A percentile compares a stretch with the other conserved stretches of the same genome.
phyloP scores from a whole-genome alignment of 140 eudicot species.

The Erigeron philadelphicus region DNA sequence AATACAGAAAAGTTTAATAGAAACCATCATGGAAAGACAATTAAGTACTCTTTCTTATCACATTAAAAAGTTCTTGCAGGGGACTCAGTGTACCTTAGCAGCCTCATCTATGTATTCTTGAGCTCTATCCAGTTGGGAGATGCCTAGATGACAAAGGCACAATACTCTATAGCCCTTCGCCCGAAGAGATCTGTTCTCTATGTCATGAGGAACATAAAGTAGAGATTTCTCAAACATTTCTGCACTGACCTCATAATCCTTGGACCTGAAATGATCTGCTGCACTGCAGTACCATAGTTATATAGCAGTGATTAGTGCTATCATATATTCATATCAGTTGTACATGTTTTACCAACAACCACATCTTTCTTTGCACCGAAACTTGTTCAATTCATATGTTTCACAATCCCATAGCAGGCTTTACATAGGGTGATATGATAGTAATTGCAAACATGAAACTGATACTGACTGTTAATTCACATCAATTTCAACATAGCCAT shows the following conservation, averaged over 20 bases:
- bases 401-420: too few species aligned
- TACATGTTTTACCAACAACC: too few species aligned
- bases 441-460: too few species aligned
- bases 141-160: constrained; percentile 76
- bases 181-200: constrained; percentile 68
- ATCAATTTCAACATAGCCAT: not conserved
- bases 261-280: constrained; percentile 72
- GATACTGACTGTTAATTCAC: not conserved
- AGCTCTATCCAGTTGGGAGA: constrained; percentile 81
- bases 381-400: too few species aligned
- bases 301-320: constrained; percentile 14
- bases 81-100: constrained; percentile 53
- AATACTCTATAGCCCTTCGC: constrained; percentile 89
- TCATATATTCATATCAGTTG: not conserved
- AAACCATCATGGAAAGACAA: constrained; percentile 12
- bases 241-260: constrained; percentile 76
- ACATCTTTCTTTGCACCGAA: too few species aligned
- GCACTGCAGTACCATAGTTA: constrained; percentile 48
- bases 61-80: not conserved
- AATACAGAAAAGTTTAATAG: constrained; percentile 27
- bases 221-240: constrained; percentile 85
- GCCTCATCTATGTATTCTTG: constrained; percentile 94
- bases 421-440: too few species aligned
- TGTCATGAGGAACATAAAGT: constrained; percentile 73
- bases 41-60: not conserved